Percentiles rank a stretch among this genome's conserved stretches.
Conservation (phyloP, 1,284 basidiomycete genomes). For the Ustilago tritici region DNA sequence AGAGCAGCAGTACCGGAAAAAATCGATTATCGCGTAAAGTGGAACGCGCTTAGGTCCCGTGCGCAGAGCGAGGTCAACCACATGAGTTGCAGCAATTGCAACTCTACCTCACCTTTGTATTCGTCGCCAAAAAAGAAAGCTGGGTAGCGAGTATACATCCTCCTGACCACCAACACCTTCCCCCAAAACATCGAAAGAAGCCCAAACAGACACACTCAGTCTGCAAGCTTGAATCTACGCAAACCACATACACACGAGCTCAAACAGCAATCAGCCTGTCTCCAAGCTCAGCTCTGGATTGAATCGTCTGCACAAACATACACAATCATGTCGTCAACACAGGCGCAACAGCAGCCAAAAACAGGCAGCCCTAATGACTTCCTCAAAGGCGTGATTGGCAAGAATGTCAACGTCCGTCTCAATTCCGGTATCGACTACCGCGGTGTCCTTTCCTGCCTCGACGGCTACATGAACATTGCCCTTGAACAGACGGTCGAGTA, state of each 20-base stretch:
- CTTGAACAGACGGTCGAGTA: slow-evolving; percentile 96
- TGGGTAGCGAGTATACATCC: slow-evolving; percentile 23
- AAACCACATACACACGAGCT: slow-evolving; percentile 19
- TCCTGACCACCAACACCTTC: slow-evolving; percentile 15
- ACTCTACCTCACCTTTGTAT: slow-evolving; percentile 10
- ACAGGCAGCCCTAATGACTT: slow-evolving; percentile 65
- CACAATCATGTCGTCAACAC: slow-evolving; percentile 33
- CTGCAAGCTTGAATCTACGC: not conserved
- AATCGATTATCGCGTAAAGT: slow-evolving; percentile 35
- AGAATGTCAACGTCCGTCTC: slow-evolving; percentile 90
- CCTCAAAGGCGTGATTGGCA: slow-evolving; percentile 81
- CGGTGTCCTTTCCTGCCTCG: slow-evolving; percentile 93
- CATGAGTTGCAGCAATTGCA: not conserved
- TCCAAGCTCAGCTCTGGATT: not conserved
- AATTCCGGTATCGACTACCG: slow-evolving; percentile 97
- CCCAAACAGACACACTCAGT: not conserved
- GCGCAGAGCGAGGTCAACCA: slow-evolving; percentile 1
- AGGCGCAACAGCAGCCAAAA: slow-evolving; percentile 26
- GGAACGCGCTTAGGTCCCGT: slow-evolving; percentile 17
- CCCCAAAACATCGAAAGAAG: not conserved
- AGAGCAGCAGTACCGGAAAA: not conserved
- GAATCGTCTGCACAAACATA: not conserved
- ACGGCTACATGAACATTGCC: slow-evolving; percentile 95
- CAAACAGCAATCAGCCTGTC: not conserved
- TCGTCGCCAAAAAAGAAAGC: slow-evolving; percentile 20